Percentiles rank a stretch among this genome's conserved stretches.
Evolutionary conservation across 306 rosid genomes (phyloP).

Genomic region (Erythrophleum fordii): DNA sequence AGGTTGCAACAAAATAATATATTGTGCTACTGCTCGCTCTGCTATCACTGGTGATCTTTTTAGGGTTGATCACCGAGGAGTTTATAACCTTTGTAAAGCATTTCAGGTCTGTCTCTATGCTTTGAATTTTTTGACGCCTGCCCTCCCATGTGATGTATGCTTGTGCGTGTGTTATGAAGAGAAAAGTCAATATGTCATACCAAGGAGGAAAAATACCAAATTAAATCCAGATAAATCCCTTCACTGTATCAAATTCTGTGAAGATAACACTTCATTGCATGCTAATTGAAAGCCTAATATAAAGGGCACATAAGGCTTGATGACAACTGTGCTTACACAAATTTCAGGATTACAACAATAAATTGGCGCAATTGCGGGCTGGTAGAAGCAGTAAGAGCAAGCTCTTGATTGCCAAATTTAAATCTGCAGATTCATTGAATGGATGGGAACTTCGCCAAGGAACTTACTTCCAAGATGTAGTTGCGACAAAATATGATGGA

Average conservation of each 20-base stretch:
- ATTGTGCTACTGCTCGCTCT: conserved; percentile 96
- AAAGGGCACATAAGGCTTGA: not conserved
- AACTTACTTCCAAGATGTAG: conserved; percentile 87
- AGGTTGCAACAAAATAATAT: conserved; percentile 85
- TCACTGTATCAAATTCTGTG: not conserved
- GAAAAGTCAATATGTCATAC: not conserved
- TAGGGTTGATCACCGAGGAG: conserved; percentile 88
- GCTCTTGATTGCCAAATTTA: conserved; percentile 80
- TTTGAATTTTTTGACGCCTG: not conserved
- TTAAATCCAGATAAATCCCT: not conserved
- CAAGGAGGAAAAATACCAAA: not conserved
- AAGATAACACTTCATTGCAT: not conserved
- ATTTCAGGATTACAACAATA: conserved; percentile 88
- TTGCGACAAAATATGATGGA: conserved; percentile 89
- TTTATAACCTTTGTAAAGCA: conserved; percentile 85
- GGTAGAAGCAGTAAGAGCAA: conserved; percentile 98
- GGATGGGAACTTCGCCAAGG: conserved; percentile 94
- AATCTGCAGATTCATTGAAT: conserved; percentile 62
- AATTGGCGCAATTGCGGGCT: conserved; percentile 89
- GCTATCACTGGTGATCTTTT: conserved; percentile 84
- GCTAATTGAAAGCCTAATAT: not conserved
- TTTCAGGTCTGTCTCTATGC: conserved; percentile 68
- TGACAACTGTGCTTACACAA: conserved; percentile 5
- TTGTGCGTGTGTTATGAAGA: not conserved
- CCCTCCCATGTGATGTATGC: conserved; percentile 1